These are phyloP conservation scores for Fomitiporia mediterranea DNA, from an alignment of 1,284 basidiomycete species.

Conservation along the genomic window DNA sequence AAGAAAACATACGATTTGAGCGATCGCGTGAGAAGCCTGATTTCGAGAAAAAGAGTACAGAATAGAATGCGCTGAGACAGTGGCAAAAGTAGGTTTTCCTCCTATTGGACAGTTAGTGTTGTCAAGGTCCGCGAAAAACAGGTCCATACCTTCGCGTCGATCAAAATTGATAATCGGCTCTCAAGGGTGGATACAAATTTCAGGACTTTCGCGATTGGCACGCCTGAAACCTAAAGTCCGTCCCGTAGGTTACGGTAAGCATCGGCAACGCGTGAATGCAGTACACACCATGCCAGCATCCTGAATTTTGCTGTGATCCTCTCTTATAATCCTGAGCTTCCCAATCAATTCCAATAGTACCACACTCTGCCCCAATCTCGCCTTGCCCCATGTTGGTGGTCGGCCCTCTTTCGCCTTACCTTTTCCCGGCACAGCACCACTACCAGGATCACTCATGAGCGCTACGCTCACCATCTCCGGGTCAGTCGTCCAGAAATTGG, in stretches of 20 bases:
- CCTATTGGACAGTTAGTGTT: slow-evolving; percentile 38
- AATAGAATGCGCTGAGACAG: slow-evolving; percentile 54
- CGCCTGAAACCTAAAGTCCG: slow-evolving; percentile 31
- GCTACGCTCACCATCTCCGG: slow-evolving; percentile 75
- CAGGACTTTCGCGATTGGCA: slow-evolving; percentile 33
- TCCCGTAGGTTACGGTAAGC: background rate
- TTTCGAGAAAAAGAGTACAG: slow-evolving; percentile 54
- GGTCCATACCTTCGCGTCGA: slow-evolving; percentile 55
- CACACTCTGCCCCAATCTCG: slow-evolving; percentile 61
- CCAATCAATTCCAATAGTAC: slow-evolving; percentile 61
- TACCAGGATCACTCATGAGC: slow-evolving; percentile 50
- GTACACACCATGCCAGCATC: slow-evolving; percentile 21
- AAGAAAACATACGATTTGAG: slow-evolving; percentile 49
- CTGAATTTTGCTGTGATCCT: slow-evolving; percentile 34
- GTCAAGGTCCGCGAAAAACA: background rate
- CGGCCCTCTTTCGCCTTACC: slow-evolving; percentile 28
- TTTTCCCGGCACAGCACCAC: slow-evolving; percentile 27
- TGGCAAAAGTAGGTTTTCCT: slow-evolving; percentile 44
- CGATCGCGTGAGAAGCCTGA: slow-evolving; percentile 54
- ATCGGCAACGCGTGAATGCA: background rate
- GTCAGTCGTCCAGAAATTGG: slow-evolving; percentile 66
- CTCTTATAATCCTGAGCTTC: slow-evolving; percentile 40
- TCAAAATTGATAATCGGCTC: slow-evolving; percentile 47
- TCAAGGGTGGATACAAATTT: slow-evolving; percentile 59
- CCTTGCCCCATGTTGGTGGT: slow-evolving; percentile 37